phyloP scores from a whole-genome alignment of 768 basidiomycete species.

The Russula foetens region DNA sequence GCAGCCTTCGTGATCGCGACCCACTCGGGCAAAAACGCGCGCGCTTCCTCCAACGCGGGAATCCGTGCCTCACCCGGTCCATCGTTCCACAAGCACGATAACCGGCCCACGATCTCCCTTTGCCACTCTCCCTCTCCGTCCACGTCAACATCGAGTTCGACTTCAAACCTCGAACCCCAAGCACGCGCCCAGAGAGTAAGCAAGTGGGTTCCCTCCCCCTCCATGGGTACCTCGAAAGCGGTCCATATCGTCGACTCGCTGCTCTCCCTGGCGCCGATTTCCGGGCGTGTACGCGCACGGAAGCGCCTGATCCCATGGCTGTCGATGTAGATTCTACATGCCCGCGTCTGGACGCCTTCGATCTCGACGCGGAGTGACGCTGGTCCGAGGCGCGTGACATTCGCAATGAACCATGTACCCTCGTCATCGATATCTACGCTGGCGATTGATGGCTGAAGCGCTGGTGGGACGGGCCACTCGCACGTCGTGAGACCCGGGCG shows the following conservation, averaged over 20 bases:
- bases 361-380: slow-evolving; percentile 43
- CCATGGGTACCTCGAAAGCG: slow-evolving; percentile 12
- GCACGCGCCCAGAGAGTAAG: slow-evolving; percentile 11
- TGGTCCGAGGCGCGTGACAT: slow-evolving; percentile 33
- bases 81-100: slow-evolving; percentile 18
- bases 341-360: slow-evolving; percentile 51
- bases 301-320: slow-evolving; percentile 20
- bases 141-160: slow-evolving; percentile 8
- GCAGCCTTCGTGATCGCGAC: slow-evolving; percentile 10
- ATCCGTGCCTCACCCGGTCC: slow-evolving; percentile 3
- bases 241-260: slow-evolving; percentile 1
- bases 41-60: slow-evolving; percentile 14
- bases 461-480: slow-evolving; percentile 35
- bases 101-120: not conserved
- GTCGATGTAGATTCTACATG: slow-evolving; percentile 54
- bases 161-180: slow-evolving; percentile 13
- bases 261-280: not conserved
- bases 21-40: slow-evolving; percentile 16
- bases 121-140: not conserved
- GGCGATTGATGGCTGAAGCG: slow-evolving; percentile 34
- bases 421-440: slow-evolving; percentile 3
- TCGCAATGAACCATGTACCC: slow-evolving; percentile 37
- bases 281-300: slow-evolving; percentile 2
- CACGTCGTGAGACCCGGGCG: slow-evolving; percentile 39
- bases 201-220: not conserved